phyloP scores from a whole-genome alignment of 192 early-diverging fungal genomes.

The Diversispora eburnea region DNA sequence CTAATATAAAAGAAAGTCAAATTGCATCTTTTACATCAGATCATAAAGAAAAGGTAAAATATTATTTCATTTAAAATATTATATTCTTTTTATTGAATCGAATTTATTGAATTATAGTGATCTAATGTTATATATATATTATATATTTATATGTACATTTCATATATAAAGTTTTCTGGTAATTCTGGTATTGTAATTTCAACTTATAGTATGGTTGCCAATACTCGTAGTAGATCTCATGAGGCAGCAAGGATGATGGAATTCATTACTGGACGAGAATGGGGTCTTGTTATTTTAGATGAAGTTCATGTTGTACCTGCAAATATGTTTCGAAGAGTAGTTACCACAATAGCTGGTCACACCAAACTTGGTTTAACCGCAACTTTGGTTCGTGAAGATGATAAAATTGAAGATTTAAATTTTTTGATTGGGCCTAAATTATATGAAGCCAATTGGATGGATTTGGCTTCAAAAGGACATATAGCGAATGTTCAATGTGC shows the following conservation, averaged over 20 bases:
- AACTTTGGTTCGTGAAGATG: slow-evolving; percentile 96
- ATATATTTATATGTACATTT: too few relatives aligned
- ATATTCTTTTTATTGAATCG: too few relatives aligned
- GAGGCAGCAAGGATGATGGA: slow-evolving; percentile 95
- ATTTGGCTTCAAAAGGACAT: slow-evolving; percentile 89
- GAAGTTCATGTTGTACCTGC: slow-evolving; percentile 99
- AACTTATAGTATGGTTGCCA: slow-evolving; percentile 97
- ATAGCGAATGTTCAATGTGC: slow-evolving; percentile 99
- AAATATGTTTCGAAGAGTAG: slow-evolving; percentile 90
- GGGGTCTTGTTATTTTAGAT: slow-evolving; percentile 96
- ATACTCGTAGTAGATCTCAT: slow-evolving; percentile 86
- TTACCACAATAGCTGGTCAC: slow-evolving; percentile 88
- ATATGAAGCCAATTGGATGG: slow-evolving; percentile 99
- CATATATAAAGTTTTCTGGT: slow-evolving; percentile 58
- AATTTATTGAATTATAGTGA: too few relatives aligned
- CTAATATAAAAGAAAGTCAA: slow-evolving; percentile 86
- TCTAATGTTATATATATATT: too few relatives aligned
- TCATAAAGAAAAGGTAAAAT: slow-evolving; percentile 66
- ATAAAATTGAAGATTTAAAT: slow-evolving; percentile 96
- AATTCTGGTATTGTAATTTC: slow-evolving; percentile 92
- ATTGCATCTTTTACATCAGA: slow-evolving; percentile 94
- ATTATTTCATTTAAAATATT: too few relatives aligned
- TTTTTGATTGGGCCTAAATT: slow-evolving; percentile 99
- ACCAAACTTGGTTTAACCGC: slow-evolving; percentile 97
- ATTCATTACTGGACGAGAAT: slow-evolving; percentile 84